Conservation (phyloP, 108 stramenopile species). For the Nitzschia putrida region DNA sequence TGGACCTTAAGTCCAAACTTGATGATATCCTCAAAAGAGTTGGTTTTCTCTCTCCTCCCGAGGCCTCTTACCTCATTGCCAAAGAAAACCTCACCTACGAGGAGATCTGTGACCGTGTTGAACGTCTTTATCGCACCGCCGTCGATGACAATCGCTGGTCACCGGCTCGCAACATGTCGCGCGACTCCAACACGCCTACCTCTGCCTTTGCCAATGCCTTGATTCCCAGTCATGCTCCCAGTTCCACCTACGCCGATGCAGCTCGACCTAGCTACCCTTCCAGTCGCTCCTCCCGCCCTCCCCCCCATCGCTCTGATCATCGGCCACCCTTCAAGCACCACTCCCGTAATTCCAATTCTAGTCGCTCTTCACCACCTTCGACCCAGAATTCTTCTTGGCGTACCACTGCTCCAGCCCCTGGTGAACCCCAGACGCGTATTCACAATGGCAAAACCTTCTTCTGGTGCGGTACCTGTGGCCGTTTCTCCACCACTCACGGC, state of each 20-base stretch:
- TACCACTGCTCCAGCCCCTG: background rate
- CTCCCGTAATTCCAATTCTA: too few relatives aligned
- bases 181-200: background rate
- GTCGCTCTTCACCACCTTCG: too few relatives aligned
- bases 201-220: background rate
- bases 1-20: background rate
- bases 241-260: background rate
- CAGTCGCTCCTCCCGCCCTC: background rate
- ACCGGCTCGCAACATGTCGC: background rate
- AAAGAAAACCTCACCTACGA: background rate
- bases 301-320: too few relatives aligned
- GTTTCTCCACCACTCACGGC: constrained; percentile 20
- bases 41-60: background rate
- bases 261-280: background rate
- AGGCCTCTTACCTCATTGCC: background rate
- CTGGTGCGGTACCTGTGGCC: constrained; percentile 11
- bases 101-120: background rate
- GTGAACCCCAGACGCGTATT: background rate
- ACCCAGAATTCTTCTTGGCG: too few relatives aligned
- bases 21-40: background rate
- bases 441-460: background rate
- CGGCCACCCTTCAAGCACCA: too few relatives aligned
- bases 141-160: background rate
- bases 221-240: background rate
- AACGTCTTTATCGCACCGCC: background rate